phyloP scores from a whole-genome alignment of 2,329 filamentous ascomycete genomes.

The Botrytis fragariae region DNA sequence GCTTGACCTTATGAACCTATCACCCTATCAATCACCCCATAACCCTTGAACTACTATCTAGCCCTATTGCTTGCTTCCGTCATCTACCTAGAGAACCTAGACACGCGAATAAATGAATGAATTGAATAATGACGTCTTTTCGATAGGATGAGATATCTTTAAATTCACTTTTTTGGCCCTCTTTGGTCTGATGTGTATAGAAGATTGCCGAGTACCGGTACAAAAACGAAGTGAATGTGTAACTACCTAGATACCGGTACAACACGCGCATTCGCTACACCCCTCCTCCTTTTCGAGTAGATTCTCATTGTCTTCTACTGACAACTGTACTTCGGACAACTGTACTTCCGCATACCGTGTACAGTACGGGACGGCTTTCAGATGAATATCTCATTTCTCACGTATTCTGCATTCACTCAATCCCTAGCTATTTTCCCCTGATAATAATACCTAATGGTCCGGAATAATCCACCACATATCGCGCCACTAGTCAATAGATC shows the following conservation, averaged over 20 bases:
- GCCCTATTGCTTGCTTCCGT: not conserved
- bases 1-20: not conserved
- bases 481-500: not conserved
- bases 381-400: not conserved
- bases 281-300: not conserved
- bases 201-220: not conserved
- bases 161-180: not conserved
- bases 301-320: not conserved
- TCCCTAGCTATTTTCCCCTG: not conserved
- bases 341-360: not conserved
- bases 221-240: not conserved
- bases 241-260: not conserved
- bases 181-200: not conserved
- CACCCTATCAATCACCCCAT: not conserved
- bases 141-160: not conserved
- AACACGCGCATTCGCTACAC: not conserved
- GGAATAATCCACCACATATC: not conserved
- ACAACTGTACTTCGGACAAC: not conserved
- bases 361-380: too few relatives aligned
- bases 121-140: not conserved
- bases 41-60: not conserved
- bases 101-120: not conserved
- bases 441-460: not conserved
- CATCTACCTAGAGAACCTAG: not conserved
- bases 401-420: not conserved